Evolutionary conservation across 495 filamentous ascomycete genomes (phyloP), one percentile per base, ranked within the genome.

Genomic region (Gamarada debralockiae): DNA sequence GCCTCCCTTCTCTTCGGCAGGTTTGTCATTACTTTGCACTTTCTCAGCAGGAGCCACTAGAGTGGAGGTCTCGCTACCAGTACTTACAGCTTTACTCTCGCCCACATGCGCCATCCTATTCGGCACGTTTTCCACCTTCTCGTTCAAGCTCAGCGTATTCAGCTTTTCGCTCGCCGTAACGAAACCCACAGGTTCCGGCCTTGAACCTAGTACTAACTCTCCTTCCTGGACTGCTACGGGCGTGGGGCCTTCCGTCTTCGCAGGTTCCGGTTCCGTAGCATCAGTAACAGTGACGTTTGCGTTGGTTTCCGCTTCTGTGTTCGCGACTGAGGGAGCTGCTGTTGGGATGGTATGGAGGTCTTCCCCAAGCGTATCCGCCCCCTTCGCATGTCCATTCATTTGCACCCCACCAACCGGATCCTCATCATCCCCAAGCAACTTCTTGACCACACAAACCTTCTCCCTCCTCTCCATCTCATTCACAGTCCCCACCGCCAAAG

Each of bases 361-460:
- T 13, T 20, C 18, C 14, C 18, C 18, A 23, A 24, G 42, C 2
- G 23, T 3, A 1, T 24, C 42, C 23, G 29, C 17, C 47, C 9
- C 2, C 18, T 14, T 37, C 21, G 29, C 47, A 21, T 15, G 22
- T 12, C 48, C 22, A 3, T 43, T 27, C 10, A 25, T 24, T 2
- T 14, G 13, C 6, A 39, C 10, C 3, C 20, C 33, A 48, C 47
- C 48, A 4, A 31, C n/a, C 5, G 3, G 12, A 10, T 53, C 22
- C 8, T 21, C 13, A 10, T 56, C 48, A 17, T 27, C n/a, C 27
- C 21, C 43, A 2, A 42, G 39, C 8, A 64, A 58, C 51, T 62
- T 70, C 0, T 70, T 68, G 13, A 81, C 58, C 9, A 67, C 71
- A 43, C 76, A 74, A 6, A 81, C 68, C 17, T 57, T 53, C 48